Evolutionary conservation across 257 asterid genomes (phyloP), one percentile per base, ranked within the genome.

Genomic region (Salvia splendens): DNA sequence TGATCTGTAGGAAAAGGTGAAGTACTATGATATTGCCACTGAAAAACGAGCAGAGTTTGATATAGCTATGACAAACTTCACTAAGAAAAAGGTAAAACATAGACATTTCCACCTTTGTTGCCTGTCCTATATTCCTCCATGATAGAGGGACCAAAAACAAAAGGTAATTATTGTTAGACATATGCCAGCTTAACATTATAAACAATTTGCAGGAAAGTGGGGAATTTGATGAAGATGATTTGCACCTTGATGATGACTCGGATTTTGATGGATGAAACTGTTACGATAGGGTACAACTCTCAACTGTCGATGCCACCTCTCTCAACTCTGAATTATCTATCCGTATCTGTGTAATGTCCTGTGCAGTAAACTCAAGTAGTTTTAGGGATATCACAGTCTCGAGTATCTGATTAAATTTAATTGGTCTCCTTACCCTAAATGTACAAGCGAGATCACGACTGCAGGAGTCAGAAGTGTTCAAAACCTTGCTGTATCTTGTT

Each of bases 41-140:
- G 86, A 85, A 79, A 92, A 89, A 74, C 89, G 98, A 71, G 88
- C 91, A 33, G 98, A 89, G 78, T 92, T 92, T 69, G 96, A 92
- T 30, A 65, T 50, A 45, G 97, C 98, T 64, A 89, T 81, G 84
- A 81, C 92, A 28, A 78, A 82, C 60, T 87, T 80, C 62, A 76
- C 65, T 33, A 92, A 79, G 73, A 82, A 70, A 79, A 83, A 80
- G 93, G 97, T 92, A 55, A 67, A 5, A 59, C 7, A 5, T 38
- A 38, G 9, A 38, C 7, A 6, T 65, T 38, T n/a, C 24, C 14
- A 2, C 64, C 8, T 57, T 10, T 30, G 41, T 11, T 48, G 12
- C 48, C 28, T 59, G n/a, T 11, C 33, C 14, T 47, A 15, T 52
- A 12, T 15, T 32, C 2, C 6, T 47, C 12, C 59, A n/a, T 6